Evolutionary conservation across 1,139 yeast species (phyloP).

Genomic region (Kodamaea sp.): DNA sequence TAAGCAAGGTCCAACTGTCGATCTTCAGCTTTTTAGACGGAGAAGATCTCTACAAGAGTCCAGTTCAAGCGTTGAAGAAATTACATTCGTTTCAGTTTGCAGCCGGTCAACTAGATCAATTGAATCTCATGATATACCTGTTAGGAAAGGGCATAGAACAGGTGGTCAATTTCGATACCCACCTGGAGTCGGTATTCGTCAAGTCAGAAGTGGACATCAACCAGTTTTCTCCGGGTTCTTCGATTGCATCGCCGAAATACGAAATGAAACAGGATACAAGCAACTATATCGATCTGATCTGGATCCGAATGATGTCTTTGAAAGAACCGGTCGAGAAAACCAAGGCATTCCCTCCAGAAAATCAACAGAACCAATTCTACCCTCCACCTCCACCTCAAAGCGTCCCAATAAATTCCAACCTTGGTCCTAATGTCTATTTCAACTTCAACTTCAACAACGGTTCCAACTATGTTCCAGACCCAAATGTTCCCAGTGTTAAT

Average conservation of each 20-base stretch:
- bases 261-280: constrained; percentile 5
- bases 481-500: too few relatives aligned
- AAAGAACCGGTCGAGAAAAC: constrained; percentile 2
- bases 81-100: constrained; percentile 17
- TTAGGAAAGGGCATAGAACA: constrained; percentile 11
- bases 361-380: too few relatives aligned
- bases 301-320: constrained; percentile 19
- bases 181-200: background rate
- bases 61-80: constrained; percentile 11
- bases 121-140: constrained; percentile 10
- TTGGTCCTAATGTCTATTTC: background rate
- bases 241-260: constrained; percentile 10
- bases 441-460: background rate
- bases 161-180: constrained; percentile 8
- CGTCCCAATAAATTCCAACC: background rate
- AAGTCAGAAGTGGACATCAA: background rate
- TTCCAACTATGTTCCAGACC: too few relatives aligned
- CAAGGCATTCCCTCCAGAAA: too few relatives aligned
- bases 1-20: constrained; percentile 40
- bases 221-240: background rate
- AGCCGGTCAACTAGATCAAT: constrained; percentile 15
- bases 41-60: constrained; percentile 13
- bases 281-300: constrained; percentile 18
- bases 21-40: constrained; percentile 12
- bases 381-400: too few relatives aligned